Percentiles rank a stretch among this genome's conserved stretches.
phyloP scores from a whole-genome alignment of 2,329 filamentous ascomycete genomes.

The Balansia obtecta region DNA sequence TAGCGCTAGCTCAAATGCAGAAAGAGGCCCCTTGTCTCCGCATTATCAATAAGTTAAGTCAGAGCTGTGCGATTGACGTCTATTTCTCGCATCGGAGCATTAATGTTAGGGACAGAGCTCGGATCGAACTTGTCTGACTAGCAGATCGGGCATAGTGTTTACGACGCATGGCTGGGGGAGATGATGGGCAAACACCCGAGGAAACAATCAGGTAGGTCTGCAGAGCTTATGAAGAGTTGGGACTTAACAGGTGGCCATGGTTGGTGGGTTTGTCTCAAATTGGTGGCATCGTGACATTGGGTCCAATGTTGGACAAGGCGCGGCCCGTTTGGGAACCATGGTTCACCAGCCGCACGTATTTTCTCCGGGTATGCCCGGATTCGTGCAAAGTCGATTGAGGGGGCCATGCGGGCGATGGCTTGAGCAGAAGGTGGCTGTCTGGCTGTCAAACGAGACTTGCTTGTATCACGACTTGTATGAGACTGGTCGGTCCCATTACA shows the following conservation, averaged over 20 bases:
- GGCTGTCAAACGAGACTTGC: neutral
- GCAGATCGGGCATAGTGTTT: neutral
- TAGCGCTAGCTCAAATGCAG: neutral
- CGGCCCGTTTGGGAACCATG: neutral
- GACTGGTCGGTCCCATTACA: neutral
- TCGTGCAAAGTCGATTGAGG: neutral
- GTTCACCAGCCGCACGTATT: neutral
- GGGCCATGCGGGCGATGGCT: neutral
- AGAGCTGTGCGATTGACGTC: neutral
- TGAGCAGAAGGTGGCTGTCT: neutral
- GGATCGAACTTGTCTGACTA: neutral
- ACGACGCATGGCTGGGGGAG: neutral
- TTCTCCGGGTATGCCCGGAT: neutral
- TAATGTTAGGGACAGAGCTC: neutral
- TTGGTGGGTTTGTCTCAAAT: neutral
- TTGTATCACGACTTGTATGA: conserved; percentile 1
- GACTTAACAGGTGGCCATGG: neutral
- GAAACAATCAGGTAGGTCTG: neutral
- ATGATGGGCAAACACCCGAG: too few species aligned
- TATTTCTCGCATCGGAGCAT: neutral
- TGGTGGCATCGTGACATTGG: neutral
- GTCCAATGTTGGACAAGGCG: neutral
- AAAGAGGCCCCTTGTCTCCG: neutral
- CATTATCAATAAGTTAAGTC: neutral
- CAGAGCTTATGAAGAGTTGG: neutral